These are phyloP conservation scores for Aspergillus campestris DNA, from an alignment of 495 filamentous ascomycete genomes.

Conservation along the genomic window DNA sequence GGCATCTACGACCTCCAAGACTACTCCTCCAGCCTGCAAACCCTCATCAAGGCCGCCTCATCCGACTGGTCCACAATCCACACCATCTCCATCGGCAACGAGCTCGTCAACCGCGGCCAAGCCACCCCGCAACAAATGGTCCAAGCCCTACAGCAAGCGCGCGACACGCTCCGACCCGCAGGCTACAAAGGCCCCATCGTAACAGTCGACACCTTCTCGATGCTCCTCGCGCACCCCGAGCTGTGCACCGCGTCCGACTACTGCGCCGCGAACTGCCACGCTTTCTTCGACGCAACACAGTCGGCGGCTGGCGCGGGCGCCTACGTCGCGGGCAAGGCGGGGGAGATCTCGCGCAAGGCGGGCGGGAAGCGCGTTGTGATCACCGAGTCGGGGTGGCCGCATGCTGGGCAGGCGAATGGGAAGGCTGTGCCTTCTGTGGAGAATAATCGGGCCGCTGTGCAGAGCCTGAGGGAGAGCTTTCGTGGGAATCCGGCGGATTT, in stretches of 20 bases:
- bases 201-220: slow-evolving; percentile 68
- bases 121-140: slow-evolving; percentile 44
- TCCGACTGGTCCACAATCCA: slow-evolving; percentile 57
- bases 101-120: slow-evolving; percentile 59
- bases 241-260: slow-evolving; percentile 70
- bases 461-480: slow-evolving; percentile 51
- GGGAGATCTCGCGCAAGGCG: slow-evolving; percentile 41
- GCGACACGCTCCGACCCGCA: slow-evolving; percentile 44
- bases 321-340: slow-evolving; percentile 48
- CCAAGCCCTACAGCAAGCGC: slow-evolving; percentile 46
- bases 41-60: slow-evolving; percentile 45
- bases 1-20: slow-evolving; percentile 60
- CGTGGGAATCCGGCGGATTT: slow-evolving; percentile 35
- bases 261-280: slow-evolving; percentile 72
- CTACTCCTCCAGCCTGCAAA: slow-evolving; percentile 43
- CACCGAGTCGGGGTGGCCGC: slow-evolving; percentile 83
- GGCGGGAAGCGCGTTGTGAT: slow-evolving; percentile 50
- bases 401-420: slow-evolving; percentile 52
- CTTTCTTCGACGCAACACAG: slow-evolving; percentile 68
- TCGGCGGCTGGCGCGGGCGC: slow-evolving; percentile 49
- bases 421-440: slow-evolving; percentile 51
- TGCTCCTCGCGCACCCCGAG: slow-evolving; percentile 53
- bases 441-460: slow-evolving; percentile 57
- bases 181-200: slow-evolving; percentile 71
- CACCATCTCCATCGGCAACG: slow-evolving; percentile 73